Conservation (phyloP, 768 basidiomycete species). For the Lactarius indigo region DNA sequence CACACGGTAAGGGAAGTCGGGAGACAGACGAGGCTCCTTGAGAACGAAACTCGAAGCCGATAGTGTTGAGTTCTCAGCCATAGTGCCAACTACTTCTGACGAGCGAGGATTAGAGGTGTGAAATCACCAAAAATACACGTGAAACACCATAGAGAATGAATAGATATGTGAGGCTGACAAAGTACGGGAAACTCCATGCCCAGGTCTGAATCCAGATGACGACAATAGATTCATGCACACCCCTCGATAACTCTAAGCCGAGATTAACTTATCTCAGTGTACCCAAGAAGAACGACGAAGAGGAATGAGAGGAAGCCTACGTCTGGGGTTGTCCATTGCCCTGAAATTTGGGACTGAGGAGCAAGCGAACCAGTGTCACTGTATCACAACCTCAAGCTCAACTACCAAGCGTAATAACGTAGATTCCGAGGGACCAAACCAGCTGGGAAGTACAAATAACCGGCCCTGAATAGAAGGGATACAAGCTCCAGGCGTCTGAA, state of each 20-base stretch:
- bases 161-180: constrained; percentile 20
- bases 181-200: neutral
- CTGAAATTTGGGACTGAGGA: neutral
- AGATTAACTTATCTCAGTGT: neutral
- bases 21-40: neutral
- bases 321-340: neutral
- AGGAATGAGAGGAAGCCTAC: neutral
- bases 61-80: constrained; percentile 1
- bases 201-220: neutral
- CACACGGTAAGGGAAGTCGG: constrained; percentile 13
- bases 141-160: neutral
- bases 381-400: neutral
- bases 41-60: neutral
- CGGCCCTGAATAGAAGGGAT: neutral
- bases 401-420: neutral
- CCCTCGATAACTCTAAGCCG: neutral
- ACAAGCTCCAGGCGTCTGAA: neutral
- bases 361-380: neutral
- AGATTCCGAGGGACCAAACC: constrained; percentile 3
- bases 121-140: neutral
- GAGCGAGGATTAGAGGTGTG: neutral
- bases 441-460: constrained; percentile 6
- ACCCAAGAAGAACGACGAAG: neutral
- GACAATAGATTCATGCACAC: neutral
- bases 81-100: neutral